Evolutionary conservation across 495 filamentous ascomycete genomes (phyloP).

Genomic region (Ascodesmis nigricans): DNA sequence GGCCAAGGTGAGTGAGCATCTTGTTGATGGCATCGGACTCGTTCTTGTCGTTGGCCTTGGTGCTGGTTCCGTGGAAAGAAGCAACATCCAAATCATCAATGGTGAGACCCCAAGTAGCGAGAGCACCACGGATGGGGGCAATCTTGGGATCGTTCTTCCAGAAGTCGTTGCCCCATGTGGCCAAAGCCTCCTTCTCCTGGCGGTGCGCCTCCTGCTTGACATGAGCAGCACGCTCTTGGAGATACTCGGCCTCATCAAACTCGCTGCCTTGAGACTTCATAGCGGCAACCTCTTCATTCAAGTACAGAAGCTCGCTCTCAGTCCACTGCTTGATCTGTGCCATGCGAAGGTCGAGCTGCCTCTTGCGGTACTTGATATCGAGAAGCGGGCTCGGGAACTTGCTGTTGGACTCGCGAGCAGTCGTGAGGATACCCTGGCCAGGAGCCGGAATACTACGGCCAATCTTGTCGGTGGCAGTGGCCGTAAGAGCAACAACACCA

Average conservation of each 20-base stretch:
- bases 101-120: conserved; percentile 93
- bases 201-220: conserved; percentile 72
- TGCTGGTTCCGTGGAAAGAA: conserved; percentile 97
- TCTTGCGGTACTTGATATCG: conserved; percentile 87
- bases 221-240: conserved; percentile 63
- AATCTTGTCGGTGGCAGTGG: conserved; percentile 98
- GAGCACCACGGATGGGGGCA: conserved; percentile 77
- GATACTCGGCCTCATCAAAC: conserved; percentile 64
- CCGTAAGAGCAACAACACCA: conserved; percentile 78
- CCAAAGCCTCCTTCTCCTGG: conserved; percentile 77
- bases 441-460: conserved; percentile 91
- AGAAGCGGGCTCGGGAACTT: conserved; percentile 88
- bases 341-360: conserved; percentile 80
- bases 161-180: conserved; percentile 89
- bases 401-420: conserved; percentile 68
- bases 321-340: conserved; percentile 89
- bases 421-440: conserved; percentile 93
- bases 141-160: conserved; percentile 90
- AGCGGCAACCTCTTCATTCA: conserved; percentile 74
- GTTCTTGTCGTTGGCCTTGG: conserved; percentile 98
- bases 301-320: conserved; percentile 76
- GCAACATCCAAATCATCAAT: conserved; percentile 89
- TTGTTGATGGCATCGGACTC: conserved; percentile 95
- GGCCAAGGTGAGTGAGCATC: conserved; percentile 84
- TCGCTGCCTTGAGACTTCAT: conserved; percentile 58